phyloP scores from a whole-genome alignment of 2,329 filamentous ascomycete genomes.

The Ophiostoma perfectum region DNA sequence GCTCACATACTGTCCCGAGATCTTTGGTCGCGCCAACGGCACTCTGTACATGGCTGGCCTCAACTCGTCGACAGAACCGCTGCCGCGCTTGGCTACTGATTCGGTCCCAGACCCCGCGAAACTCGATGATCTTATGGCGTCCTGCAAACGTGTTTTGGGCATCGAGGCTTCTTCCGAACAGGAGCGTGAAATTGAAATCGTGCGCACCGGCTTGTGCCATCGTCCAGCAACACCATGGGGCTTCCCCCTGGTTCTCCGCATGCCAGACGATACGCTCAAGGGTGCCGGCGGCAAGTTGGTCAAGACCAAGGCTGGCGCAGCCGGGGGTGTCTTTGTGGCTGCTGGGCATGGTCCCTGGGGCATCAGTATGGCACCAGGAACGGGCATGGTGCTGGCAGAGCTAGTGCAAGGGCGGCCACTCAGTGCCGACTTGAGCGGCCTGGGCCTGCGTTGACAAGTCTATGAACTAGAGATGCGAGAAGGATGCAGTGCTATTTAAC shows the following conservation, averaged over 20 bases:
- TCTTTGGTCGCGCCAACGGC: conserved; percentile 61
- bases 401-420: conserved; percentile 55
- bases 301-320: conserved; percentile 37
- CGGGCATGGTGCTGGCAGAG: conserved; percentile 65
- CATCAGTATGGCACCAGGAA: conserved; percentile 59
- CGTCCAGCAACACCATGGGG: conserved; percentile 62
- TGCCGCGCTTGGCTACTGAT: conserved; percentile 54
- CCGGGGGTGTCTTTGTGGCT: conserved; percentile 64
- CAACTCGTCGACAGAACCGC: conserved; percentile 54
- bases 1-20: conserved; percentile 60
- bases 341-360: conserved; percentile 75
- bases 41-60: conserved; percentile 70
- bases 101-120: conserved; percentile 43
- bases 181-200: conserved; percentile 49
- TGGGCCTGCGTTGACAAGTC: conserved; percentile 34
- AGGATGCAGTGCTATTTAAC: too few relatives aligned
- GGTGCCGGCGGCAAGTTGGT: conserved; percentile 30
- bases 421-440: conserved; percentile 54
- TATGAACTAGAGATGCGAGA: too few relatives aligned
- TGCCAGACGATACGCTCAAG: conserved; percentile 54
- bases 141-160: conserved; percentile 46
- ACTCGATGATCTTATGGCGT: conserved; percentile 45
- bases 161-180: conserved; percentile 29
- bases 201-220: conserved; percentile 64
- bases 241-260: conserved; percentile 55